These are phyloP conservation scores for Coprinopsis strossmayeri DNA, from an alignment of 768 basidiomycete genomes.

Conservation along the genomic window DNA sequence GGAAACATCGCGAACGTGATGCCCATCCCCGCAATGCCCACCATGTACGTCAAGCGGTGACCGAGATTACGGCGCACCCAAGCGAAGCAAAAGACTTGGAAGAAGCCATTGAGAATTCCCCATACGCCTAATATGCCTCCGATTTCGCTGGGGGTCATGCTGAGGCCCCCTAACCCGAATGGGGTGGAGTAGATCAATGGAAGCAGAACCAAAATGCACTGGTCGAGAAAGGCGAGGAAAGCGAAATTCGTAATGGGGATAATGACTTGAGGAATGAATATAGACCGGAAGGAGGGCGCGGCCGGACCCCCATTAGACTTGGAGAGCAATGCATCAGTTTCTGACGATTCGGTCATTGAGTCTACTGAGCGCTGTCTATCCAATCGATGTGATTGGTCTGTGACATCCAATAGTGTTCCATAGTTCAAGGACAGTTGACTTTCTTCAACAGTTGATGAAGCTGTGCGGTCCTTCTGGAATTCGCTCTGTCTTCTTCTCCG, in stretches of 20 bases:
- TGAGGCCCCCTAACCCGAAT: conserved; percentile 52
- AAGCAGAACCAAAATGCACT: not conserved
- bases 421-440: conserved; percentile 1
- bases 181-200: conserved; percentile 66
- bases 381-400: too few relatives aligned
- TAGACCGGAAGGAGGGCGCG: conserved; percentile 34
- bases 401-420: conserved; percentile 5
- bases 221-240: conserved; percentile 41
- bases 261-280: conserved; percentile 52
- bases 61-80: conserved; percentile 41
- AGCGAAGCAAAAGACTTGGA: conserved; percentile 51
- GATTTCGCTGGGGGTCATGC: conserved; percentile 48
- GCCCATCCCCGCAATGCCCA: conserved; percentile 33
- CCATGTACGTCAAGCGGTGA: conserved; percentile 40
- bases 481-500: not conserved
- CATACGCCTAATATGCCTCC: conserved; percentile 47
- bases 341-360: not conserved
- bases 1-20: conserved; percentile 44
- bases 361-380: not conserved
- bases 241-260: conserved; percentile 59
- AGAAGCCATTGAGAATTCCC: conserved; percentile 46
- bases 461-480: not conserved
- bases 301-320: not conserved
- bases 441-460: not conserved
- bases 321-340: conserved; percentile 1